Conservation (phyloP, 2,329 filamentous ascomycete species). For the Pyrenophora seminiperda region DNA sequence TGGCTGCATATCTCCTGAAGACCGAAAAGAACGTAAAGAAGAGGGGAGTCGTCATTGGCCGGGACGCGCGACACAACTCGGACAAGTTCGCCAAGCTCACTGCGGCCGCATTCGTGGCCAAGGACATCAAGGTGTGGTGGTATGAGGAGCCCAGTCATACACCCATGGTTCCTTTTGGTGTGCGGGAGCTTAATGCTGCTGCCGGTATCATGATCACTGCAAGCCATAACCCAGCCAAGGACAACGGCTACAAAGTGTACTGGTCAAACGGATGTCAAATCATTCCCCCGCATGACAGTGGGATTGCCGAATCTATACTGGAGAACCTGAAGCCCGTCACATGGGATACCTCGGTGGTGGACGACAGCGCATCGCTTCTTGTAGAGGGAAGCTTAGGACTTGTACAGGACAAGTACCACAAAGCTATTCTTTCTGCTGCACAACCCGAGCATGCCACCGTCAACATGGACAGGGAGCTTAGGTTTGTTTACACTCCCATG, state of each 20-base stretch:
- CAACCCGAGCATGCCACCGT: slow-evolving; percentile 32
- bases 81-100: slow-evolving; percentile 64
- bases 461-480: slow-evolving; percentile 34
- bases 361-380: slow-evolving; percentile 39
- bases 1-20: slow-evolving; percentile 63
- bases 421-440: slow-evolving; percentile 50
- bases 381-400: slow-evolving; percentile 51
- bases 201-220: slow-evolving; percentile 71
- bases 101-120: slow-evolving; percentile 63
- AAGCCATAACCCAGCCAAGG: slow-evolving; percentile 67
- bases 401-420: slow-evolving; percentile 53
- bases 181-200: slow-evolving; percentile 58
- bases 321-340: slow-evolving; percentile 59
- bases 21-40: slow-evolving; percentile 50
- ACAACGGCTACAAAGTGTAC: slow-evolving; percentile 73
- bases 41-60: slow-evolving; percentile 63
- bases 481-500: slow-evolving; percentile 63
- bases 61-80: slow-evolving; percentile 68
- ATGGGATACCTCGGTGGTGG: slow-evolving; percentile 54
- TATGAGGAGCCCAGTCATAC: slow-evolving; percentile 63
- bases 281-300: slow-evolving; percentile 64
- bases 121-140: slow-evolving; percentile 64
- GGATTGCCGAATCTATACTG: slow-evolving; percentile 63
- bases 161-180: slow-evolving; percentile 66
- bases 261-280: slow-evolving; percentile 69